Evolutionary conservation across 2,329 filamentous ascomycete genomes (phyloP).

Genomic region (Zasmidium angulare): DNA sequence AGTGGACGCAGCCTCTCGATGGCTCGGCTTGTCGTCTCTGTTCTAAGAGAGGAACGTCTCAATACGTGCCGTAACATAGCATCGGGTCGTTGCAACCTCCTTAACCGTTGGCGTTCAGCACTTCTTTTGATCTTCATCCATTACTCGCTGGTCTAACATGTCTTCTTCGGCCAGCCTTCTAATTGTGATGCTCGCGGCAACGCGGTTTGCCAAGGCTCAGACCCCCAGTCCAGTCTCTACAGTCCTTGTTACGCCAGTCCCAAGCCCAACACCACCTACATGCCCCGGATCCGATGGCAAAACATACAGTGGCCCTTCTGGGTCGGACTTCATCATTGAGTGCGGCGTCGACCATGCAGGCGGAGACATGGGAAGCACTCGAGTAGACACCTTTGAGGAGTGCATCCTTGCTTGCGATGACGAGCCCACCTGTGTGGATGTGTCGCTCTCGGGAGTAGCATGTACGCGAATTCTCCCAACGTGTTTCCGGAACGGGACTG

Average conservation of each 20-base stretch:
- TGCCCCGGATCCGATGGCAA: conserved; percentile 26
- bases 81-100: neutral
- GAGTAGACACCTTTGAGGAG: conserved; percentile 17
- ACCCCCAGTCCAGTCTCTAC: neutral
- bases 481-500: neutral
- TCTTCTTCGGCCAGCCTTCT: neutral
- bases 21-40: neutral
- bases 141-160: neutral
- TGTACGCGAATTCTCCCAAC: conserved; percentile 6
- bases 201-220: neutral
- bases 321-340: conserved; percentile 28
- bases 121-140: too few species aligned
- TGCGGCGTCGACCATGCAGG: conserved; percentile 32
- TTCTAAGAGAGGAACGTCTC: neutral
- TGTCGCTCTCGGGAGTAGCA: conserved; percentile 23
- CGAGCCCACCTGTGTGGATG: conserved; percentile 23
- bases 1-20: neutral
- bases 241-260: neutral
- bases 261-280: neutral
- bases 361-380: conserved; percentile 26
- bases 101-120: neutral
- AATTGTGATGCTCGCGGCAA: neutral
- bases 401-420: conserved; percentile 27
- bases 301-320: conserved; percentile 22
- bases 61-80: neutral